Evolutionary conservation across 176 grass and related monocot species (phyloP).

Genomic region (Secale cereale): DNA sequence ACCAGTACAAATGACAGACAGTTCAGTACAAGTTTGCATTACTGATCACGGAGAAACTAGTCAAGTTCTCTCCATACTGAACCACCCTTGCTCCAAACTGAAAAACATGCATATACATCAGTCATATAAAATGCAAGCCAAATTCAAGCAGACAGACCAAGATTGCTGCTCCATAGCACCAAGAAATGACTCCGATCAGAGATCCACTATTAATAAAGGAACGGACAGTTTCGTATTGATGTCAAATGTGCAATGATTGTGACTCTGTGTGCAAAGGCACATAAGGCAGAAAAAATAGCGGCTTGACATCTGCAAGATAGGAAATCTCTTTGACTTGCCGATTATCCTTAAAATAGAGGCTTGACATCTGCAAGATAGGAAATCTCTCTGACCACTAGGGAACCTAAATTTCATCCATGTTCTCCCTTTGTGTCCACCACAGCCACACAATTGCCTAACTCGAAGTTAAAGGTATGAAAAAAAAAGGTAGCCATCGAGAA

Average conservation of each 20-base stretch:
- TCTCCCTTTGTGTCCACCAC: background rate
- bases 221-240: background rate
- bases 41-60: no score
- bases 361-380: no score
- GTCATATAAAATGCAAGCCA: background rate
- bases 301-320: no score
- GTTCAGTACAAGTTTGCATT: background rate
- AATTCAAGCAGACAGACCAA: background rate
- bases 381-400: no score
- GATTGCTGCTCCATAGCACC: background rate
- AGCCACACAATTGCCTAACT: background rate
- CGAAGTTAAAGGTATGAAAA: background rate
- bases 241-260: no score
- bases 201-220: background rate
- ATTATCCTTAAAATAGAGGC: no score
- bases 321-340: no score
- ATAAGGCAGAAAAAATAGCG: no score
- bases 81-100: background rate
- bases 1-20: background rate
- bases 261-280: no score
- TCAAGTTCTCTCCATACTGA: background rate
- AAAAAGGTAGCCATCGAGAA: conserved; percentile 10
- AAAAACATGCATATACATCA: background rate
- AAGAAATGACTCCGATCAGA: background rate
- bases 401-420: background rate